A percentile compares a stretch with the other conserved stretches of the same genome.
These are phyloP conservation scores for Entomortierella beljakovae DNA, from an alignment of 192 early-diverging fungal species.

Conservation along the genomic window DNA sequence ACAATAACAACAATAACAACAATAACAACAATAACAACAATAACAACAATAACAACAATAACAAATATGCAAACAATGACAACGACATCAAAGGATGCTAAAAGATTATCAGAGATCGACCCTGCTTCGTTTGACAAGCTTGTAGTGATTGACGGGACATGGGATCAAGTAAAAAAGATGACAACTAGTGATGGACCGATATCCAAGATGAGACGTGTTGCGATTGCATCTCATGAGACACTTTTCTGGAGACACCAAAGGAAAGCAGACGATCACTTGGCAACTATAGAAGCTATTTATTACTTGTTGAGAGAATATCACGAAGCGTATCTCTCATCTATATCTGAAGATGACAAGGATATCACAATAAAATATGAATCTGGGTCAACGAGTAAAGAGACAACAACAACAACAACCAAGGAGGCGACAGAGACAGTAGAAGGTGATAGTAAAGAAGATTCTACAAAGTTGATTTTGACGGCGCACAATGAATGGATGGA, in stretches of 20 bases:
- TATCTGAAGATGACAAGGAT: background rate
- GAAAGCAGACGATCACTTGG: conserved; percentile 76
- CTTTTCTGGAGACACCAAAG: conserved; percentile 94
- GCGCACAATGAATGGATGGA: conserved; percentile 41
- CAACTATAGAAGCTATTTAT: conserved; percentile 97
- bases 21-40: background rate
- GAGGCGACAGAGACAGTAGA: background rate
- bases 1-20: background rate
- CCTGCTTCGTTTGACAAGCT: conserved; percentile 74
- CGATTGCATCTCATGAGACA: conserved; percentile 79
- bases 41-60: background rate
- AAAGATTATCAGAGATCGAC: conserved; percentile 75
- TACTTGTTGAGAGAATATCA: conserved; percentile 90
- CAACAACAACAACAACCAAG: background rate
- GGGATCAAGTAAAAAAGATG: conserved; percentile 85
- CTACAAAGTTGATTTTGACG: conserved; percentile 20
- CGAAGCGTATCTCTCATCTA: conserved; percentile 56
- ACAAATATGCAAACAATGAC: conserved; percentile 79
- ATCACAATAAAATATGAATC: background rate
- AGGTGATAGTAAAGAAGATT: background rate
- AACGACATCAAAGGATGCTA: conserved; percentile 78
- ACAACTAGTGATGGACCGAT: conserved; percentile 40
- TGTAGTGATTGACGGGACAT: conserved; percentile 96
- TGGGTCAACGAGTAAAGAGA: background rate
- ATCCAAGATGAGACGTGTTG: conserved; percentile 59